Evolutionary conservation across 2,329 filamentous ascomycete species (phyloP).

Genomic region (Akanthomyces uredinophilus): DNA sequence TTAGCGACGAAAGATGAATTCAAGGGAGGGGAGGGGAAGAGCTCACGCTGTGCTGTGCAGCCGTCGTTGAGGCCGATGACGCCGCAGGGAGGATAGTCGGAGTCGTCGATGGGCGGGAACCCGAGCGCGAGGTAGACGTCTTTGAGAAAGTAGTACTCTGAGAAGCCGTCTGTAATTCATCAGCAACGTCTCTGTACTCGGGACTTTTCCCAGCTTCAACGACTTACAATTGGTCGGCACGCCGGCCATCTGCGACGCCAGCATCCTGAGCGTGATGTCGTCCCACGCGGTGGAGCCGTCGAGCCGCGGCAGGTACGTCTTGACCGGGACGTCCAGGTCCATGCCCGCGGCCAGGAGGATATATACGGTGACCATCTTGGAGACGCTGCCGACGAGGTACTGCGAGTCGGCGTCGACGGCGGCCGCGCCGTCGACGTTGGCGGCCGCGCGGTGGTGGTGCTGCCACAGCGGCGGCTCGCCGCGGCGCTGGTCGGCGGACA

Average conservation of each 20-base stretch:
- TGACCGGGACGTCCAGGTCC: conserved; percentile 28
- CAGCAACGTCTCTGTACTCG: no score
- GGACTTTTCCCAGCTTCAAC: no score
- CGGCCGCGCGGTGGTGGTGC: conserved; percentile 33
- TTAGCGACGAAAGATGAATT: no score
- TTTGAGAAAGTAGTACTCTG: conserved; percentile 34
- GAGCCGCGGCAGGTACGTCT: conserved; percentile 31
- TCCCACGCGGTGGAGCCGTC: conserved; percentile 27
- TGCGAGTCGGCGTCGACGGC: conserved; percentile 31
- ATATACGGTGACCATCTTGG: conserved; percentile 35
- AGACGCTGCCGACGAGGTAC: conserved; percentile 37
- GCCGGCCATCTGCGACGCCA: conserved; percentile 34
- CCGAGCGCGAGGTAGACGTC: conserved; percentile 30
- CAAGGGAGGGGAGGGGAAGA: neutral
- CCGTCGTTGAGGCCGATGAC: conserved; percentile 29
- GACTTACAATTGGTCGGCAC: conserved; percentile 32
- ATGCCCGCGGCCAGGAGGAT: conserved; percentile 32
- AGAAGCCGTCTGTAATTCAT: conserved; percentile 26
- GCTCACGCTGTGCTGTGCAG: conserved; percentile 30
- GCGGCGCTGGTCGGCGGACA: conserved; percentile 27
- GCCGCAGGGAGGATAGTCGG: conserved; percentile 33
- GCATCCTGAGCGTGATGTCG: conserved; percentile 32
- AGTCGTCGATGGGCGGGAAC: conserved; percentile 30
- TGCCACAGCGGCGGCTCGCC: conserved; percentile 33
- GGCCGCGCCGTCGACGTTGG: conserved; percentile 31